phyloP scores from a whole-genome alignment of 2,329 filamentous ascomycete genomes.

The Neurospora crassa region DNA sequence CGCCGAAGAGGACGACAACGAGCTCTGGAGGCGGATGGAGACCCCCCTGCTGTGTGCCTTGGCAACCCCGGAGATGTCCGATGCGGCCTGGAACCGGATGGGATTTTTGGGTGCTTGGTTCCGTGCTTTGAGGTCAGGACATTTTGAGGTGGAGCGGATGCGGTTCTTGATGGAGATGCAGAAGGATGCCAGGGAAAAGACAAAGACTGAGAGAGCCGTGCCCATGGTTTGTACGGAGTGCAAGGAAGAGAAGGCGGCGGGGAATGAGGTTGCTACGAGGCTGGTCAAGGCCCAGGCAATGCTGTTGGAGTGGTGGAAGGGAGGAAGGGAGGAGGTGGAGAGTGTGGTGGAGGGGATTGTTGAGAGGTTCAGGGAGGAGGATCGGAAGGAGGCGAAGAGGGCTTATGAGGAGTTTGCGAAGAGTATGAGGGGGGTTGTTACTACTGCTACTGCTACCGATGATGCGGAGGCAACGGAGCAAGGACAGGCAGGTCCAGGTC shows the following conservation, averaged over 20 bases:
- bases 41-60: neutral
- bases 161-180: neutral
- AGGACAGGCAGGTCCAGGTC: neutral
- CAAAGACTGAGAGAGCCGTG: neutral
- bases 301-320: neutral
- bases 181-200: neutral
- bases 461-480: neutral
- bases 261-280: neutral
- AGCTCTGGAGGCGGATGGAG: neutral
- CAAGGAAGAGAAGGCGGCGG: neutral
- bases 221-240: neutral
- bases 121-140: neutral
- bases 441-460: neutral
- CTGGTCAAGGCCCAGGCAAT: neutral
- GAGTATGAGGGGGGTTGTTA: neutral
- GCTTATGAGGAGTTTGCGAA: neutral
- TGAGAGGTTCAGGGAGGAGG: neutral
- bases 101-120: neutral
- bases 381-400: neutral
- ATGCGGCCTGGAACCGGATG: neutral
- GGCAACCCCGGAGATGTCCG: neutral
- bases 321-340: neutral
- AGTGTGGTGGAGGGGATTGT: neutral
- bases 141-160: neutral
- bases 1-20: neutral